Base-by-base conservation (phyloP, 805 yeast species). In the Saccharomycopsis oosterbeekiorum region DNA sequence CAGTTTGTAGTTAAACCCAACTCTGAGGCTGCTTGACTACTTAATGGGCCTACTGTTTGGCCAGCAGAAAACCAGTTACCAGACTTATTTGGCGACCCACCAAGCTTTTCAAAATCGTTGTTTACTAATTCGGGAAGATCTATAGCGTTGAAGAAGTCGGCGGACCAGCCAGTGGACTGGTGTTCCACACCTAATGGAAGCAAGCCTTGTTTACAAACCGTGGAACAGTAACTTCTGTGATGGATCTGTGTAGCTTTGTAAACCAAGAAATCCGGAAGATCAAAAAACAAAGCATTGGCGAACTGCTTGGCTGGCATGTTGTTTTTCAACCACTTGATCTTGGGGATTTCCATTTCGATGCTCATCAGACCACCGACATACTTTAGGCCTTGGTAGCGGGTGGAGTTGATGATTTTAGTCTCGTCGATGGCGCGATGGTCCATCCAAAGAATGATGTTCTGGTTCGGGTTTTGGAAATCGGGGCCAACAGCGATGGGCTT, bases 281-380 rank as follows among this genome's bases (percentile, higher is more conserved):
- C 99, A 71, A 90, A 93, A 73, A 94, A 94, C 75, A 89, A 87
- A 68, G 87, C 82, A 37, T 75, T 68, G 6, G 73, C 70, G 71
- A 89, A 88, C 60, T 74, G 73, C 15, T 77, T 82, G 10, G 60
- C 75, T 3, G 96, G 88, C 77, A 91, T 75, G 73, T 94, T 79
- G 72, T 88, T 85, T 72, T 93, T 93, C 70, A 94, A 80, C 99
- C 99, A 94, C 75, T 89, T 88, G 76, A 90, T 91, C 75, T 94
- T 94, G 64, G 99, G 99, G 66, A 94, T 79, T 71, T 94, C 98
- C 98, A 94, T 94, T 74, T 93, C 99, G 69, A 94, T 88, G 58
- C 97, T 91, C 97, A 94, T 93, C 68, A 85, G 86, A 19, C 98
- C 98, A 62, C 99, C 99, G 19, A 94, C 98, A 71, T 89, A 94